phyloP scores from a whole-genome alignment of 768 basidiomycete species.

The Pulveroboletus sp. region DNA sequence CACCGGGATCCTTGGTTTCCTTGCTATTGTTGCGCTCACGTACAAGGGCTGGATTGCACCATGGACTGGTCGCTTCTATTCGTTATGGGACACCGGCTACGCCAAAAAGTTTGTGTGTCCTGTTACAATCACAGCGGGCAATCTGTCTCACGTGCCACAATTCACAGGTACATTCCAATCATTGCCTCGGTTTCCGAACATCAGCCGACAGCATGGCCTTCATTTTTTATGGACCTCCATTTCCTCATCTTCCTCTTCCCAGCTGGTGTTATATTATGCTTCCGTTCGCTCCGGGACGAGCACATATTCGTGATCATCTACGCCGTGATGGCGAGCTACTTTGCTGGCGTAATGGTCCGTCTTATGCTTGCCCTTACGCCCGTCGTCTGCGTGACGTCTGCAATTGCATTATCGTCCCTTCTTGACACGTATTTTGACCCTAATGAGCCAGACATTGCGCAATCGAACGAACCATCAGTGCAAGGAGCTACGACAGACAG shows the following conservation, averaged over 20 bases:
- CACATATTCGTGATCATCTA: constrained; percentile 99
- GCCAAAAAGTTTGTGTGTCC: constrained; percentile 76
- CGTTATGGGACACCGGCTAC: constrained; percentile 98
- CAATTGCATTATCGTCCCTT: constrained; percentile 83
- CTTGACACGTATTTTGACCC: constrained; percentile 91
- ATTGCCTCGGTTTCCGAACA: constrained; percentile 99
- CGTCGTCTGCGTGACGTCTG: constrained; percentile 90
- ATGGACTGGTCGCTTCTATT: constrained; percentile 99
- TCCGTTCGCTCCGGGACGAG: constrained; percentile 91
- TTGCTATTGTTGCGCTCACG: constrained; percentile 74
- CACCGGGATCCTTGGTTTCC: constrained; percentile 65
- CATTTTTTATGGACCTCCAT: constrained; percentile 99
- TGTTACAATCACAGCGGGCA: neutral
- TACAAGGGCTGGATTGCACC: constrained; percentile 95
- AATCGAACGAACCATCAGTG: constrained; percentile 5
- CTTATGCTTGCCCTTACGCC: constrained; percentile 97
- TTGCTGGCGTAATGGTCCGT: constrained; percentile 99
- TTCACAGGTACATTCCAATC: constrained; percentile 81
- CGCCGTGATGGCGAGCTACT: constrained; percentile 92
- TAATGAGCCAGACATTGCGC: constrained; percentile 48
- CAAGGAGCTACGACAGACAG: neutral
- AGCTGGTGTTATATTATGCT: constrained; percentile 90
- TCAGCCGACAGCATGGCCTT: constrained; percentile 99
- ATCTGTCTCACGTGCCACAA: neutral
- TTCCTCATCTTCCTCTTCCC: constrained; percentile 98